Evolutionary conservation across 2,329 filamentous ascomycete species (phyloP), one percentile per base, ranked within the genome.

Genomic region (Fusarium subglutinans): DNA sequence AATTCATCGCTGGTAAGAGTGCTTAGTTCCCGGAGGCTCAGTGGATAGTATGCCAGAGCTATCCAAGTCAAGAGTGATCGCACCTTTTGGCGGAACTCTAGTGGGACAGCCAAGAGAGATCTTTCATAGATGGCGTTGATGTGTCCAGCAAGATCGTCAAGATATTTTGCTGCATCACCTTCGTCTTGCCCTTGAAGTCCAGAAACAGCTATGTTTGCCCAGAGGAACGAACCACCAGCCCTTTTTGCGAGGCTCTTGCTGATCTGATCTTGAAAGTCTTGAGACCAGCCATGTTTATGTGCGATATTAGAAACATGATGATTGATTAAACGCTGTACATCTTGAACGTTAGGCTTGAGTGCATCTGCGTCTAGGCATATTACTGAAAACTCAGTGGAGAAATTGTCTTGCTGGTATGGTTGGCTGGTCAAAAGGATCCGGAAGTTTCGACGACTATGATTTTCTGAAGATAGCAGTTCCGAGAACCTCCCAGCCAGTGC

Each of bases 11-110:
- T n/a, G 5, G 22, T 47, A 3, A 69, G 38, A 14, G 10, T 26
- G 15, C 28, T n/a, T 8, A 69, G 14, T n/a, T 69, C 65, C 11
- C 24, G 10, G 3, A 69, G 13, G 11, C 38, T 54, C 8, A 69
- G 44, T 26, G 66, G 66, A 9, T 64, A 20, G 13, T 43, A 64
- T 28, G 51, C 35, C 43, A 69, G 18, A 2, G 61, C 8, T 8
- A 58, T 13, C 66, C 58, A 69, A 8, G 22, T 53, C 18, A 69
- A 33, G 6, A 69, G 15, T n/a, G 26, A 30, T 3, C 51, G 51
- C 5, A 33, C 20, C n/a, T 37, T 47, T 35, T 69, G 41, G 14
- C 26, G 47, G 3, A 24, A 10, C 8, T 43, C 17, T 8, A 17
- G 3, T 6, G 66, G 58, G 5, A 63, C n/a, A 0, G 30, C 18